Evolutionary conservation across 257 asterid species (phyloP), one percentile per base, ranked within the genome.

Genomic region (Solanum phureja): DNA sequence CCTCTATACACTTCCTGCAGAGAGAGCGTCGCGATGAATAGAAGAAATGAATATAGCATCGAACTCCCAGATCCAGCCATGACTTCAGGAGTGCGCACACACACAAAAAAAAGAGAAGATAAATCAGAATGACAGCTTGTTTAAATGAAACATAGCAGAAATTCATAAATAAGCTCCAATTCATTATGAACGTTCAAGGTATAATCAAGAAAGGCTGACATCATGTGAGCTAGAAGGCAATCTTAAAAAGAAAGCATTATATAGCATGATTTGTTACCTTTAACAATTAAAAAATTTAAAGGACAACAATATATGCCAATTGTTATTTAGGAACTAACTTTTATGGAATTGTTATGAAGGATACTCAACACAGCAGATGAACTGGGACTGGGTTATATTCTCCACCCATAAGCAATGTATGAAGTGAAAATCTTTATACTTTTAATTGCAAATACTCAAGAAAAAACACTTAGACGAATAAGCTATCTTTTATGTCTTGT

Each of bases 31-130:
- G 87, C 96, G 88, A 93, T 88, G 58, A 95, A 96, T 64, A 96
- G 92, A 81, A 96, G 91, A 89, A 95, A 93, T 1, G 99, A 96
- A 87, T 94, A 95, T 4, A 94, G 64, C 99, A 97, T 97, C 29
- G 99, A 95, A 93, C 90, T 97, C 91, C 98, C 98, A 34, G 96
- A 77, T 49, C 93, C 97, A 87, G 98, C 98, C 98, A 96, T 96
- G 86, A 77, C 69, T 89, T 86, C 83, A 85, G 68, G 64, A 40
- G 35, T 34, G 1, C 44, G 1, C 60, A 16, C 46, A 31, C 64
- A 19, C 11, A 56, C 6, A 52, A 52, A 52, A 56, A 5, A 81
- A 52, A 49, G 49, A 29, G 2, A 18, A 82, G 21, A 44, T 4
- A 49, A 49, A 49, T 82, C 10, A 82, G 86, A 82, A 18, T 49